Conservation (phyloP, 2,329 filamentous ascomycete genomes). For the Hymenoscyphus albidus region DNA sequence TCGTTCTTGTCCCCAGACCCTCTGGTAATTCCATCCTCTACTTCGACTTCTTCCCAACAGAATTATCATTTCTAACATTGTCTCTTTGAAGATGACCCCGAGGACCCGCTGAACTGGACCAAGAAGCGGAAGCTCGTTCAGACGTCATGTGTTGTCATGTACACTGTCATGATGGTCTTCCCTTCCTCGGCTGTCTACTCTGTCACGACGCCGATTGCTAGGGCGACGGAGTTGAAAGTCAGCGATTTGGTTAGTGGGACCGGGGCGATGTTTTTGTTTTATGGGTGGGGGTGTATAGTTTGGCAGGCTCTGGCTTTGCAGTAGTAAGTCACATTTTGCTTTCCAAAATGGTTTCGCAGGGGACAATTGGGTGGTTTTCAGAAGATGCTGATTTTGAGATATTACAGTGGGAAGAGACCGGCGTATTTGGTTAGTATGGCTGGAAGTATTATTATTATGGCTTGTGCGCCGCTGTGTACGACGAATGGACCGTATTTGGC, state of each 20-base stretch:
- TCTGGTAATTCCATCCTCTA: conserved; percentile 20
- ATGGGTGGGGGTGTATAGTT: conserved; percentile 49
- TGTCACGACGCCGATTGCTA: conserved; percentile 44
- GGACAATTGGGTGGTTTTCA: background rate
- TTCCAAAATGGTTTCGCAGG: background rate
- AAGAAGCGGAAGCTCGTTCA: conserved; percentile 33
- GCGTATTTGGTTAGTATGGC: conserved; percentile 43
- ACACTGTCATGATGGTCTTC: conserved; percentile 46
- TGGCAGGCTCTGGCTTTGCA: conserved; percentile 50
- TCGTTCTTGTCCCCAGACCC: conserved; percentile 32
- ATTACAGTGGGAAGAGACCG: conserved; percentile 37
- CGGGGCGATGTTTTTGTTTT: conserved; percentile 48
- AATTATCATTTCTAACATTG: background rate
- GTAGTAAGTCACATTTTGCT: background rate
- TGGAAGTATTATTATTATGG: conserved; percentile 34
- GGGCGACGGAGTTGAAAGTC: conserved; percentile 42
- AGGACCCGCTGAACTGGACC: conserved; percentile 39
- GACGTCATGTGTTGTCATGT: conserved; percentile 35
- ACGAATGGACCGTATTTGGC: conserved; percentile 25
- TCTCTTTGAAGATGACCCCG: conserved; percentile 31
- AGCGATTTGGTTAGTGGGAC: conserved; percentile 45
- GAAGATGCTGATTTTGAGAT: conserved; percentile 16
- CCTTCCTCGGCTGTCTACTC: conserved; percentile 46
- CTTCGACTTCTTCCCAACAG: background rate
- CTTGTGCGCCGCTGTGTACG: conserved; percentile 33